Conservation (phyloP, 345 rosid genomes). For the Luvunga scandens region DNA sequence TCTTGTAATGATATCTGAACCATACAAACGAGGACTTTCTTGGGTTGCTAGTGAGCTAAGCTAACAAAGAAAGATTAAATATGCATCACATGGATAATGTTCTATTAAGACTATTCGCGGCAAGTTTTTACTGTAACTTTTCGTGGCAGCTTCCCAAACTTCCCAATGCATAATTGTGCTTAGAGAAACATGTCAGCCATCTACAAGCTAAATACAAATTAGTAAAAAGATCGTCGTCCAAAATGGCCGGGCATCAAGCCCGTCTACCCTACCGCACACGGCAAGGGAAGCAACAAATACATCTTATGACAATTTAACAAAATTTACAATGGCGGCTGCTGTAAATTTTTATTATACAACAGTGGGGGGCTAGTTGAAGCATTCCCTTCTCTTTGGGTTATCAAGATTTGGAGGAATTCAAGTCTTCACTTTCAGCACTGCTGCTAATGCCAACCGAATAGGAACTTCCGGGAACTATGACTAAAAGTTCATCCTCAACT, state of each 20-base stretch:
- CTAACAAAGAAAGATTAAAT: too few relatives aligned
- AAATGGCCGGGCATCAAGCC: background rate
- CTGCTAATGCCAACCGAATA: constrained; percentile 37
- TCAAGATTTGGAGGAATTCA: background rate
- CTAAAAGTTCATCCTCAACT: constrained; percentile 61
- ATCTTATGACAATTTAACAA: background rate
- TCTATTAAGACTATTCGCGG: background rate
- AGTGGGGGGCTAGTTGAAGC: background rate
- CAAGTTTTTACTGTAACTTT: too few relatives aligned
- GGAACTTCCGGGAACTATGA: constrained; percentile 88
- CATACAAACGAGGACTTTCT: too few relatives aligned
- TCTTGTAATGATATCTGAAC: too few relatives aligned
- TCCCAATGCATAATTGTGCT: background rate
- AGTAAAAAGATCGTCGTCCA: background rate
- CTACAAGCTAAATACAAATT: background rate
- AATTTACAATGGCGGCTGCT: background rate
- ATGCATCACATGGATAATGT: background rate
- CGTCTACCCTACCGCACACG: background rate
- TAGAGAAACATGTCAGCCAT: background rate
- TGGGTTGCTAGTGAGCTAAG: too few relatives aligned
- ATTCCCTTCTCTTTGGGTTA: background rate
- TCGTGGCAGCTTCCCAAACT: background rate
- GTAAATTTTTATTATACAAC: background rate
- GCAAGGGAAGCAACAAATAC: background rate
- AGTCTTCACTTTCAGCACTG: background rate